Conservation (phyloP, 345 rosid genomes). For the Leavenworthia alabamica region DNA sequence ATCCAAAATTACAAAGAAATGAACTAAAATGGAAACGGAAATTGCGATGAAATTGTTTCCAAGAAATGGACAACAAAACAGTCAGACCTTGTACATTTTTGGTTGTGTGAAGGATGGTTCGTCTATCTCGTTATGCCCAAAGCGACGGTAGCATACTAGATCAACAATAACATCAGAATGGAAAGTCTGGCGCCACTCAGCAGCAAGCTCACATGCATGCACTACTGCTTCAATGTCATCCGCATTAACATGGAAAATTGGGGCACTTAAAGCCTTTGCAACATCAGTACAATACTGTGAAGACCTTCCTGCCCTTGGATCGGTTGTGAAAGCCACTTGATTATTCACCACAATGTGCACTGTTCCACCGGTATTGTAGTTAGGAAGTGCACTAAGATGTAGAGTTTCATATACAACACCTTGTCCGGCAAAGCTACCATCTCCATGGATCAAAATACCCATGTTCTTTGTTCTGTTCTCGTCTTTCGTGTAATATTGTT, state of each 20-base stretch:
- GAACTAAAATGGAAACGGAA: not conserved
- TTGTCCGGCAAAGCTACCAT: constrained; percentile 89
- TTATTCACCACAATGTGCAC: constrained; percentile 82
- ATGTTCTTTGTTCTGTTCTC: constrained; percentile 57
- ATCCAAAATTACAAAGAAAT: not conserved
- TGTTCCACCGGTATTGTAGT: constrained; percentile 71
- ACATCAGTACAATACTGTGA: constrained; percentile 87
- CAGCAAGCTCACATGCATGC: constrained; percentile 76
- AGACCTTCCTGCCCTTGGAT: constrained; percentile 72
- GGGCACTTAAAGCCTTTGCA: constrained; percentile 76
- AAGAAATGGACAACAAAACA: not conserved
- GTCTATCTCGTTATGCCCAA: constrained; percentile 82
- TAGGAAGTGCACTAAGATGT: constrained; percentile 87
- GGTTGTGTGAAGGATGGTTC: constrained; percentile 84
- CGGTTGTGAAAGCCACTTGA: constrained; percentile 86
- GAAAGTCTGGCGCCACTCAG: constrained; percentile 83
- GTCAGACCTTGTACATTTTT: constrained; percentile 68
- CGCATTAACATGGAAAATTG: constrained; percentile 72
- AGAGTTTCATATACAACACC: constrained; percentile 84
- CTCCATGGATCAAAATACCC: constrained; percentile 77
- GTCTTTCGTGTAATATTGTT: constrained; percentile 71
- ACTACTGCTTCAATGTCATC: constrained; percentile 80
- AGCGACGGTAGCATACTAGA: constrained; percentile 69
- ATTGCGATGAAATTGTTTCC: not conserved
- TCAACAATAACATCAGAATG: constrained; percentile 82